Evolutionary conservation across 495 filamentous ascomycete genomes (phyloP).

Genomic region (Hypoxylon crocopeplum): DNA sequence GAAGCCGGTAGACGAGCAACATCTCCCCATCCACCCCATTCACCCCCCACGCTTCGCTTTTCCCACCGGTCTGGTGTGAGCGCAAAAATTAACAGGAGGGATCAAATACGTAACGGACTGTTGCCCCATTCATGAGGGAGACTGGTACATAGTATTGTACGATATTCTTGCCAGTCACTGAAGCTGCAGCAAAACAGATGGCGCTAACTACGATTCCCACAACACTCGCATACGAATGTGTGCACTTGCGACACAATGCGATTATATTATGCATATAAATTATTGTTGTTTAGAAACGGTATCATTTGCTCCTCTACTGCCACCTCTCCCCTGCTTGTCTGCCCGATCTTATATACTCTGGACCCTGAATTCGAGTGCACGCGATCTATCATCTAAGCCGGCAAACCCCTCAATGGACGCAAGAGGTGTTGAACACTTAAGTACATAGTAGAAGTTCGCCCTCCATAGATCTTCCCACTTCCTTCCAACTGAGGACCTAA

Average conservation of each 20-base stretch:
- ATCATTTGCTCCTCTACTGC: neutral
- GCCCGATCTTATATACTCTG: conserved; percentile 10
- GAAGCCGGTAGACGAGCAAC: conserved; percentile 45
- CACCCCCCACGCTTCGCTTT: conserved; percentile 22
- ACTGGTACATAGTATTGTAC: neutral
- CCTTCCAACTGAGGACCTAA: conserved; percentile 10
- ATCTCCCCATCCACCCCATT: conserved; percentile 23
- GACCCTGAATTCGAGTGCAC: conserved; percentile 32
- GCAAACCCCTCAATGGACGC: conserved; percentile 22
- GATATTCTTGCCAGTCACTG: conserved; percentile 5
- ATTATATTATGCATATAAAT: conserved; percentile 27
- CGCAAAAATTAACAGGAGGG: conserved; percentile 6
- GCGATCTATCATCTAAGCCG: conserved; percentile 17
- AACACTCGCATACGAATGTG: conserved; percentile 28
- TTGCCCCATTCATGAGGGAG: neutral
- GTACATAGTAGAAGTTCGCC: conserved; percentile 16
- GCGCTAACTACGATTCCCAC: conserved; percentile 11
- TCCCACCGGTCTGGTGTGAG: conserved; percentile 18
- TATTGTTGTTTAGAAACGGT: conserved; percentile 1
- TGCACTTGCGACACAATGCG: conserved; percentile 25
- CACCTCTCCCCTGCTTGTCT: conserved; percentile 21
- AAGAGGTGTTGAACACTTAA: conserved; percentile 5
- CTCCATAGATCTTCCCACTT: neutral
- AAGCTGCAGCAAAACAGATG: conserved; percentile 21
- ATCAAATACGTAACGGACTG: neutral